Conservation (phyloP, 139 green algal species). For the Chlamydomonas incerta region DNA sequence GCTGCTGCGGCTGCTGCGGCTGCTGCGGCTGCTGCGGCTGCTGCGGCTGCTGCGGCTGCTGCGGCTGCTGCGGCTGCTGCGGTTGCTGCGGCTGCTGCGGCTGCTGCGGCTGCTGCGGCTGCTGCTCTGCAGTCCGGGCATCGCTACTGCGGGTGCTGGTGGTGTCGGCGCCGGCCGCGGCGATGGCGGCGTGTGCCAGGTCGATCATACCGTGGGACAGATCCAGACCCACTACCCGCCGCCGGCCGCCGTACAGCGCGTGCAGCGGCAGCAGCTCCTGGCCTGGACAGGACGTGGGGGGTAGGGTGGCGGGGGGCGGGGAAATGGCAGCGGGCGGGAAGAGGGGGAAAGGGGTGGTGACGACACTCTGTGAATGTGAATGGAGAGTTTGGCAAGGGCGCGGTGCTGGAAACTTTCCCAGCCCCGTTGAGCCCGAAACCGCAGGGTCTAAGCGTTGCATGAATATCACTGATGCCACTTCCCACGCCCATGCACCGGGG, state of each 20-base stretch:
- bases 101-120: not conserved
- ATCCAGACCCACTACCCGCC: slow-evolving; percentile 18
- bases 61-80: not conserved
- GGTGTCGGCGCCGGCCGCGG: no score
- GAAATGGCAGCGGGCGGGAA: not conserved
- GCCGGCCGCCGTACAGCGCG: not conserved
- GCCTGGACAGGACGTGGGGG: no score
- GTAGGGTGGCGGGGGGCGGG: not conserved
- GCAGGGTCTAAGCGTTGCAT: no score
- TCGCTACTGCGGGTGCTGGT: not conserved
- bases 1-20: not conserved
- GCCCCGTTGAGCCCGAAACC: no score
- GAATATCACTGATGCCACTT: no score
- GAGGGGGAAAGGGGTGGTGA: not conserved
- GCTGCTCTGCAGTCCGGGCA: no score
- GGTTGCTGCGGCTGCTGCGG: not conserved
- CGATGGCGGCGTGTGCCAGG: slow-evolving; percentile 4
- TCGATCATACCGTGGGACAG: slow-evolving; percentile 29
- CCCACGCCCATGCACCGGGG: no score
- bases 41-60: not conserved
- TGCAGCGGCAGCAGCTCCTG: slow-evolving; percentile 46
- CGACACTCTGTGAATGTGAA: not conserved
- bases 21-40: not conserved
- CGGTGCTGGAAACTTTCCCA: no score
- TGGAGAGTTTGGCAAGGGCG: not conserved